Conservation (phyloP, 345 rosid species). For the Salix koriyanagi region DNA sequence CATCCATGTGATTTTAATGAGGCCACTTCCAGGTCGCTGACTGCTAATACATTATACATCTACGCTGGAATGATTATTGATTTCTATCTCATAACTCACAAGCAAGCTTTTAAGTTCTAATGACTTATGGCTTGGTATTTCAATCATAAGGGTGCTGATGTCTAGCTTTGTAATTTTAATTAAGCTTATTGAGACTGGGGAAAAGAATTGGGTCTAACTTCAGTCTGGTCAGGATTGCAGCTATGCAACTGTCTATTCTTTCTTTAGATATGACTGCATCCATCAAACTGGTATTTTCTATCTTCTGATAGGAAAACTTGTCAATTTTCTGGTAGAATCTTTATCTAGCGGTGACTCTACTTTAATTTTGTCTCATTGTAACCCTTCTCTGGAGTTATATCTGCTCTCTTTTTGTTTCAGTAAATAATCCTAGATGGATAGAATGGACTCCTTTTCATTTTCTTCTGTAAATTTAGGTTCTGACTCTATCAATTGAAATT, state of each 20-base stretch:
- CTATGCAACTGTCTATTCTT: not conserved
- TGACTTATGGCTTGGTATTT: not conserved
- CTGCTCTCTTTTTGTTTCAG: not conserved
- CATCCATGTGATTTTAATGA: not conserved
- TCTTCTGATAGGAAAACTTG: not conserved
- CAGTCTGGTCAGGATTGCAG: not conserved
- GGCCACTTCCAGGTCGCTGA: not conserved
- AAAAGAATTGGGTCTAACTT: not conserved
- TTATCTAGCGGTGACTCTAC: not conserved
- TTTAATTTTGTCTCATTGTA: not conserved
- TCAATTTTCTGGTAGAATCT: not conserved
- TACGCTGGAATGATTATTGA: not conserved
- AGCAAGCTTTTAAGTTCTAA: not conserved
- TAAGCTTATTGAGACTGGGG: not conserved
- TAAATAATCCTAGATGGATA: not conserved
- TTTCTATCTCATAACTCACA: not conserved
- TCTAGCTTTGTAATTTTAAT: not conserved
- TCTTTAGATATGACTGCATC: not conserved
- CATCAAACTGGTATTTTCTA: not conserved
- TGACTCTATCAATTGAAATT: not conserved
- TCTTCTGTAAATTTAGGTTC: not conserved
- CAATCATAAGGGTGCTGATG: not conserved
- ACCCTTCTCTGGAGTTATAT: not conserved
- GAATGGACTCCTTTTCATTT: not conserved
- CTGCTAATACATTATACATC: not conserved